Conservation (phyloP, 2,329 filamentous ascomycete genomes). For the Claviceps fusiformis region DNA sequence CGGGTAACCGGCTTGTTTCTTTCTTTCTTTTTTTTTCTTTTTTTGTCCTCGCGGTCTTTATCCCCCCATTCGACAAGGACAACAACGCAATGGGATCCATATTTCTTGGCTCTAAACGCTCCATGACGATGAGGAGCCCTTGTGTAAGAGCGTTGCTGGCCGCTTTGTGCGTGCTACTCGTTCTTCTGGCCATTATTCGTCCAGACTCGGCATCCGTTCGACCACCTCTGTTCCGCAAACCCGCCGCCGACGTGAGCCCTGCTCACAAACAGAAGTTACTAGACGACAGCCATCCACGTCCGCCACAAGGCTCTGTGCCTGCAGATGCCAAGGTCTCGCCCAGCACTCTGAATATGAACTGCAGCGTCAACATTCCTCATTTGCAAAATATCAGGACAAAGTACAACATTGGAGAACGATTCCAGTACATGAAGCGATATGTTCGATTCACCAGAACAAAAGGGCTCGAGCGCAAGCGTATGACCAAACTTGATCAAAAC, state of each 20-base stretch:
- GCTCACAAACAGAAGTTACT: constrained; percentile 19
- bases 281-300: constrained; percentile 11
- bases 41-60: not conserved
- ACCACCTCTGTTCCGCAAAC: constrained; percentile 24
- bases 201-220: constrained; percentile 28
- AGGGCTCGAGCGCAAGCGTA: constrained; percentile 33
- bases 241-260: constrained; percentile 14
- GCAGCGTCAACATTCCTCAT: constrained; percentile 32
- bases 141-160: constrained; percentile 31
- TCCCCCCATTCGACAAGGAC: not conserved
- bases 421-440: constrained; percentile 44
- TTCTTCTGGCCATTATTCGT: constrained; percentile 27
- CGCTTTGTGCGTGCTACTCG: constrained; percentile 27
- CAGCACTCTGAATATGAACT: constrained; percentile 28
- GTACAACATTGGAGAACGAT: constrained; percentile 33
- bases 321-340: constrained; percentile 7
- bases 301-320: constrained; percentile 7
- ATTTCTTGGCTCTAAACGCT: constrained; percentile 23
- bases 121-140: constrained; percentile 36
- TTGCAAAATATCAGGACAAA: constrained; percentile 31
- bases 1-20: not conserved
- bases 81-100: constrained; percentile 21
- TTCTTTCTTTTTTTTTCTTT: not conserved
- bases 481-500: constrained; percentile 35
- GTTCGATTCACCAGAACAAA: constrained; percentile 34